A percentile compares a stretch with the other conserved stretches of the same genome.
Evolutionary conservation across 164 flowering plant genomes (phyloP).

Genomic region (Vitis rupestris): DNA sequence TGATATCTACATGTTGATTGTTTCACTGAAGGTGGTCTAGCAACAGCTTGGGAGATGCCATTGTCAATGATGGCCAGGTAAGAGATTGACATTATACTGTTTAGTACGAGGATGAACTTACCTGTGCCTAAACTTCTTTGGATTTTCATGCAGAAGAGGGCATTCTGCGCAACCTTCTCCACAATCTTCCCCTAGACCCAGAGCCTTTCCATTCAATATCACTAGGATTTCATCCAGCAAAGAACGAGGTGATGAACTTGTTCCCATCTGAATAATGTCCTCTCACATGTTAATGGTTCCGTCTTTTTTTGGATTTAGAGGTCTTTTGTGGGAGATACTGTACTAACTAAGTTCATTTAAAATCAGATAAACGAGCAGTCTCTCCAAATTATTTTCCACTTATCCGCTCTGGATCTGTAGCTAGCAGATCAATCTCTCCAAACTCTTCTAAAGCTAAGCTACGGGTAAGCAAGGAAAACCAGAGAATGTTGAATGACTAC

Average conservation of each 20-base stretch:
- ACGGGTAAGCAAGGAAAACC: conserved; percentile 22
- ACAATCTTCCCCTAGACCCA: conserved; percentile 16
- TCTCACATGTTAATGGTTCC: neutral
- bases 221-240: conserved; percentile 16
- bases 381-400: conserved; percentile 29
- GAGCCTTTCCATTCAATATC: conserved; percentile 27
- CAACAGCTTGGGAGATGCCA: conserved; percentile 8
- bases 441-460: conserved; percentile 5
- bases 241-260: conserved; percentile 19
- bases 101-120: neutral
- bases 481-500: neutral
- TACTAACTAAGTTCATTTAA: neutral
- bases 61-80: conserved; percentile 21
- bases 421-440: conserved; percentile 26
- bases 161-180: conserved; percentile 6
- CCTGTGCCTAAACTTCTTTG: neutral
- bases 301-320: neutral
- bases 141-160: conserved; percentile 20
- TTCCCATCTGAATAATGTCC: neutral
- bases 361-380: conserved; percentile 27
- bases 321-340: neutral
- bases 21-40: conserved; percentile 16
- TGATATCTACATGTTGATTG: neutral
- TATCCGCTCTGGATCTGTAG: conserved; percentile 33
- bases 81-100: neutral